These are phyloP conservation scores for Leccinum incarnatum DNA, from an alignment of 768 basidiomycete genomes.

Conservation along the genomic window DNA sequence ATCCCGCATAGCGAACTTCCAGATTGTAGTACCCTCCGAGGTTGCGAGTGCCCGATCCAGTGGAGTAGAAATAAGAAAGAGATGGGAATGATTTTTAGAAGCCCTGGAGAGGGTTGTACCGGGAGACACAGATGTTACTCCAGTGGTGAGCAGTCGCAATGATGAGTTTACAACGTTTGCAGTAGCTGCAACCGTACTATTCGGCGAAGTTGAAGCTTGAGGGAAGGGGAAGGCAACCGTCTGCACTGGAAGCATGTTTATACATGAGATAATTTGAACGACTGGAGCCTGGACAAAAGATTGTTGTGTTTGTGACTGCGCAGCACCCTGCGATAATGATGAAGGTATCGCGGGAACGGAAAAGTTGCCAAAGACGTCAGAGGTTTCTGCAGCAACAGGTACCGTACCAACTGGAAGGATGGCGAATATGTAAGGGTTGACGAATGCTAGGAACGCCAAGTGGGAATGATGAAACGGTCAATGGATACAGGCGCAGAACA, in stretches of 20 bases:
- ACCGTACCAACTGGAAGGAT: slow-evolving; percentile 70
- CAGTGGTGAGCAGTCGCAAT: slow-evolving; percentile 53
- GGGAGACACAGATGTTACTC: slow-evolving; percentile 44
- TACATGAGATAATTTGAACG: slow-evolving; percentile 68
- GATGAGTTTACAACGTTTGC: slow-evolving; percentile 37
- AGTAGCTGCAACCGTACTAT: background rate
- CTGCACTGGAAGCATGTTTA: slow-evolving; percentile 61
- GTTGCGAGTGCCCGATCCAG: slow-evolving; percentile 63
- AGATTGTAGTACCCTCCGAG: slow-evolving; percentile 74
- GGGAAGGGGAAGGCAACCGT: slow-evolving; percentile 62
- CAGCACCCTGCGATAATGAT: slow-evolving; percentile 17
- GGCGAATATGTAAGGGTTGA: slow-evolving; percentile 77
- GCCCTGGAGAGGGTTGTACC: slow-evolving; percentile 29
- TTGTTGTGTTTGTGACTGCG: slow-evolving; percentile 26
- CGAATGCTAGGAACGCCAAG: slow-evolving; percentile 48
- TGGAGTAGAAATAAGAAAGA: slow-evolving; percentile 70
- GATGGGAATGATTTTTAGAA: slow-evolving; percentile 34
- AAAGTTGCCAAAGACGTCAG: slow-evolving; percentile 17
- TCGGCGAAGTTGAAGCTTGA: slow-evolving; percentile 27
- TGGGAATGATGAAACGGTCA: slow-evolving; percentile 62
- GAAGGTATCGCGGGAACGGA: slow-evolving; percentile 11
- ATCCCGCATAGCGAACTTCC: slow-evolving; percentile 67
- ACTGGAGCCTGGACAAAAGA: slow-evolving; percentile 53
- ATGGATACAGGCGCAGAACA: slow-evolving; percentile 39
- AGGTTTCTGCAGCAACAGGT: slow-evolving; percentile 27